phyloP scores from a whole-genome alignment of 2,329 filamentous ascomycete genomes.

The Curvularia eragrostidis region DNA sequence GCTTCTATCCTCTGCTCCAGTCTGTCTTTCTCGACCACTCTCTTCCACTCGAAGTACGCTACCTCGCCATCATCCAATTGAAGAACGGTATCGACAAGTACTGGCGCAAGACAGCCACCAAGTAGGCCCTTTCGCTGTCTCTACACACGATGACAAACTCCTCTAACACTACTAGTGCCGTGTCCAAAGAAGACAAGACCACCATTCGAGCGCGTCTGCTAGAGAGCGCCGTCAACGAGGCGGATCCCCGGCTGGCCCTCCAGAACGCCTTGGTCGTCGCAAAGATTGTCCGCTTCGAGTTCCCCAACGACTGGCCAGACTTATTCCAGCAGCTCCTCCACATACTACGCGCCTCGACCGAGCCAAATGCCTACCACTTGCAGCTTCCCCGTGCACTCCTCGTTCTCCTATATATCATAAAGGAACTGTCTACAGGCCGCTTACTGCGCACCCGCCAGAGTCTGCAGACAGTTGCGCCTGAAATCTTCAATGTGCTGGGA shows the following conservation, averaged over 20 bases:
- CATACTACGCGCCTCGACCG: slow-evolving; percentile 65
- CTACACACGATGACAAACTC: neutral
- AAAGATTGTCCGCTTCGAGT: slow-evolving; percentile 89
- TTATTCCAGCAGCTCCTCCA: slow-evolving; percentile 53
- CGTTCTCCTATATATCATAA: slow-evolving; percentile 83
- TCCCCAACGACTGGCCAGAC: slow-evolving; percentile 75
- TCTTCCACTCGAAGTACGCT: slow-evolving; percentile 78
- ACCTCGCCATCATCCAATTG: slow-evolving; percentile 89
- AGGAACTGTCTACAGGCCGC: slow-evolving; percentile 84
- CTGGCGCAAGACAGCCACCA: slow-evolving; percentile 82
- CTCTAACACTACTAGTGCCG: slow-evolving; percentile 55
- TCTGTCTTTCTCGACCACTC: slow-evolving; percentile 81
- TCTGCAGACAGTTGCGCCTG: slow-evolving; percentile 78
- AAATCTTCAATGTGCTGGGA: slow-evolving; percentile 80
- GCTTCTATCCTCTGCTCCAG: slow-evolving; percentile 63
- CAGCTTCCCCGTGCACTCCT: slow-evolving; percentile 76
- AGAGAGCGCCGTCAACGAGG: slow-evolving; percentile 77
- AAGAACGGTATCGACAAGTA: slow-evolving; percentile 97
- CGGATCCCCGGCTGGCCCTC: slow-evolving; percentile 75
- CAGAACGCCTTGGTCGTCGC: slow-evolving; percentile 89
- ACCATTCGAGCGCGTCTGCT: slow-evolving; percentile 77
- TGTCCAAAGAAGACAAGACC: slow-evolving; percentile 74
- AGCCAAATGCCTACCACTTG: slow-evolving; percentile 63
- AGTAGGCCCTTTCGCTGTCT: slow-evolving; percentile 56
- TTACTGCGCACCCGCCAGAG: slow-evolving; percentile 76